These are phyloP conservation scores for Lipomyces chichibuensis DNA, from an alignment of 805 yeast genomes.

Conservation along the genomic window DNA sequence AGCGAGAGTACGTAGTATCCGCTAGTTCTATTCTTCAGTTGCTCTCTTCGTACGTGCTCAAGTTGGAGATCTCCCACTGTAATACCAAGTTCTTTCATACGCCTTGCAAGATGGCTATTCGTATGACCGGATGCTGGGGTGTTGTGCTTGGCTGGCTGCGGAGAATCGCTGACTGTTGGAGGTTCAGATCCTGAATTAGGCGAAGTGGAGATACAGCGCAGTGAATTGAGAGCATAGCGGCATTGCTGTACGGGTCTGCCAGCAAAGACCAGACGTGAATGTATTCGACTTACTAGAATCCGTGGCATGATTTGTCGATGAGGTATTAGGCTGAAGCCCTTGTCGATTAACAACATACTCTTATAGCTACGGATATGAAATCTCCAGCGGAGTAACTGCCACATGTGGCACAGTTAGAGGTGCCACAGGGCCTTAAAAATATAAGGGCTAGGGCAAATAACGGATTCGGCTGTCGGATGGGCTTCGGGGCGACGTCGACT, in stretches of 20 bases:
- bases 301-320: not conserved
- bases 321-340: not conserved
- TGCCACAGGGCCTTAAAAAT: too few species aligned
- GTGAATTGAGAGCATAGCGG: not conserved
- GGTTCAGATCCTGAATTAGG: not conserved
- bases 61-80: constrained; percentile 22
- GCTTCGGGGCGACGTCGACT: too few species aligned
- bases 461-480: too few species aligned
- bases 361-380: too few species aligned
- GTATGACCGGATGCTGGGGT: not conserved
- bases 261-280: not conserved
- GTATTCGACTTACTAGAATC: not conserved
- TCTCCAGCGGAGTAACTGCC: too few species aligned
- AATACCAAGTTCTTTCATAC: constrained; percentile 22
- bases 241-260: not conserved
- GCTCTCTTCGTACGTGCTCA: constrained; percentile 39
- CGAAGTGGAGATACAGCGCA: not conserved
- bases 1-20: constrained; percentile 71
- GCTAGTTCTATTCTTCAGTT: constrained; percentile 55
- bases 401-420: too few species aligned
- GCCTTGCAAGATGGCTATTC: constrained; percentile 1
- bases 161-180: not conserved
- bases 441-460: too few species aligned
- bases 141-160: not conserved
- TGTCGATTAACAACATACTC: not conserved